These are phyloP conservation scores for Pythium brachiatum DNA, from an alignment of 352 stramenopile species.

Conservation along the genomic window DNA sequence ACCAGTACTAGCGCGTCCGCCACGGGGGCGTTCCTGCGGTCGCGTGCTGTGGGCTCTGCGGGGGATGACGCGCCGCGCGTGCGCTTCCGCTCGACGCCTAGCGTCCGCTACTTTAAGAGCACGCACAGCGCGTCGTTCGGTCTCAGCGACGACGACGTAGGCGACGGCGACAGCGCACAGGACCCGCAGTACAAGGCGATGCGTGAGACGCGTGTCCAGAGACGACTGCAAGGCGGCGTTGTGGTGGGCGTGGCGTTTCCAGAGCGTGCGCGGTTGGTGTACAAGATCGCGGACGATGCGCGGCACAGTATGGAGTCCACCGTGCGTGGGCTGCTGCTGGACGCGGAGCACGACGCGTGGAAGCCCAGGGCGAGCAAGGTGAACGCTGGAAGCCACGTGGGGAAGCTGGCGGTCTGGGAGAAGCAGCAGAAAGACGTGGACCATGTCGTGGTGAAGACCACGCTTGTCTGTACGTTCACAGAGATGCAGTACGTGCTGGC, in stretches of 20 bases:
- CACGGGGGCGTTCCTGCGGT: neutral
- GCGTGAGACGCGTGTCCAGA: conserved; percentile 5
- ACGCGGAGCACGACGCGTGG: neutral
- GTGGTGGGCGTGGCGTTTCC: neutral
- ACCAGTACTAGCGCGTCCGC: neutral
- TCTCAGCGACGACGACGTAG: neutral
- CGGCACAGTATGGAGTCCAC: neutral
- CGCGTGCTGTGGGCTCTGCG: conserved; percentile 4
- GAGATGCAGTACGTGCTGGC: conserved; percentile 16
- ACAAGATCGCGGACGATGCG: conserved; percentile 16
- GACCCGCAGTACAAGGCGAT: conserved; percentile 11
- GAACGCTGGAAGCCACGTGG: neutral
- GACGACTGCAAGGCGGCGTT: neutral
- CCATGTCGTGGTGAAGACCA: neutral
- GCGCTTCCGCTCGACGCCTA: conserved; percentile 20
- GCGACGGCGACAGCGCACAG: conserved; percentile 5
- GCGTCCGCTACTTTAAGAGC: conserved; percentile 23
- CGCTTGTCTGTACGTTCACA: neutral
- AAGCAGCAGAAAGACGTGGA: neutral
- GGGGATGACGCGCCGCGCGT: conserved; percentile 17
- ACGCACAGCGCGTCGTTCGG: conserved; percentile 19
- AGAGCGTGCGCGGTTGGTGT: neutral
- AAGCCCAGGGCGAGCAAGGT: neutral
- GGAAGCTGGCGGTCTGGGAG: neutral
- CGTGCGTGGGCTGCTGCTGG: neutral